phyloP scores from a whole-genome alignment of 768 basidiomycete species.

The Boletus edulis region DNA sequence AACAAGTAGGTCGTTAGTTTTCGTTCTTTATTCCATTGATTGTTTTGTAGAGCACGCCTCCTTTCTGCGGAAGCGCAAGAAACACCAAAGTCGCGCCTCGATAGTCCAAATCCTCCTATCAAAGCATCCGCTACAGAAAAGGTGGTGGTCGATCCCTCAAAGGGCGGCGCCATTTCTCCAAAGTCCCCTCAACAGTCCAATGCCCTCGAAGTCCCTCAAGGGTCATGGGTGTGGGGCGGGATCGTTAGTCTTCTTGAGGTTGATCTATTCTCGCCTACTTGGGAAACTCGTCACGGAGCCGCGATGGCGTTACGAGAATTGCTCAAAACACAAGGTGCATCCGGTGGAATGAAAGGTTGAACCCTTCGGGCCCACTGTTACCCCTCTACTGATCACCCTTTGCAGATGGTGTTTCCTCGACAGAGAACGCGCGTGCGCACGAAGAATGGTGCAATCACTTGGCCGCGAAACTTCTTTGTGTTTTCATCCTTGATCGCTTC shows the following conservation, averaged over 20 bases:
- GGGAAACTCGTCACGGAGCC: constrained; percentile 95
- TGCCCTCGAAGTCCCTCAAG: constrained; percentile 71
- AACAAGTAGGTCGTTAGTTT: constrained; percentile 47
- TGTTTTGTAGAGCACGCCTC: constrained; percentile 59
- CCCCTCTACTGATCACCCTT: neutral
- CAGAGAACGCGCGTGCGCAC: constrained; percentile 66
- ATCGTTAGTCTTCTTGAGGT: constrained; percentile 77
- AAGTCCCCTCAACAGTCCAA: constrained; percentile 75
- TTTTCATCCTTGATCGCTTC: constrained; percentile 95
- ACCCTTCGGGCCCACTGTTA: neutral
- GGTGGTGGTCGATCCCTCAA: constrained; percentile 74
- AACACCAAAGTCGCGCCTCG: constrained; percentile 50
- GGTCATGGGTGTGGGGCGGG: constrained; percentile 86
- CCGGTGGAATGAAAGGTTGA: constrained; percentile 78
- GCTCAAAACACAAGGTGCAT: constrained; percentile 77
- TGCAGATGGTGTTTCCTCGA: constrained; percentile 47
- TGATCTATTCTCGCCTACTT: constrained; percentile 78
- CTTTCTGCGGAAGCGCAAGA: constrained; percentile 61
- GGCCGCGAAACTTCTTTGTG: constrained; percentile 79
- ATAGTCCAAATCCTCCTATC: constrained; percentile 48
- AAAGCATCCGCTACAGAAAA: constrained; percentile 51
- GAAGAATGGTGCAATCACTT: constrained; percentile 90
- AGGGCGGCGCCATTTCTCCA: constrained; percentile 82
- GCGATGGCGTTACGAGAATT: constrained; percentile 89
- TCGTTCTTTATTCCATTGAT: constrained; percentile 1